Conservation (phyloP, 805 yeast genomes). For the Saturnispora ahearnii region DNA sequence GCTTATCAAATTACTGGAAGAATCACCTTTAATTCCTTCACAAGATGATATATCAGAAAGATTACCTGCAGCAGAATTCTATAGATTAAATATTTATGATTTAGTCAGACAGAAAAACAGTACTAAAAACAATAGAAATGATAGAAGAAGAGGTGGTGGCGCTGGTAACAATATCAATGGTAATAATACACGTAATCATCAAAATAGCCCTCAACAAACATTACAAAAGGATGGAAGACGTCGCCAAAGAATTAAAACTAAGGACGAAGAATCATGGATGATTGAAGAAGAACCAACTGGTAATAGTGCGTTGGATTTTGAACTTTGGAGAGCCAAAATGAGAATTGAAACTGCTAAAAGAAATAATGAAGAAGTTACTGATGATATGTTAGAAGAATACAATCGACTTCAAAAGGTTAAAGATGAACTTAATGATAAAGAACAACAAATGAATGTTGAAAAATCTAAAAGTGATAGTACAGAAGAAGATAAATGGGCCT, state of each 20-base stretch:
- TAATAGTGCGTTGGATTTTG: slow-evolving; percentile 48
- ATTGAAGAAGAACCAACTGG: slow-evolving; percentile 34
- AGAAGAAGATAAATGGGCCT: slow-evolving; percentile 9
- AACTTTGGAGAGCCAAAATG: slow-evolving; percentile 49
- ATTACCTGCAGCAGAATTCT: slow-evolving; percentile 42
- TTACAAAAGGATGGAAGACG: slow-evolving; percentile 9
- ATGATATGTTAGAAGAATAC: slow-evolving; percentile 10
- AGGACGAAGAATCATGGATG: slow-evolving; percentile 25
- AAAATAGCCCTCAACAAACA: neutral
- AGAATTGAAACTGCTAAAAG: slow-evolving; percentile 39
- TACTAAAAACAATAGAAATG: neutral
- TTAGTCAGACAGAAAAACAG: neutral
- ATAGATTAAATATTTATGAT: slow-evolving; percentile 30
- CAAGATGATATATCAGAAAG: slow-evolving; percentile 17
- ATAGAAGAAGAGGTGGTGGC: slow-evolving; percentile 3
- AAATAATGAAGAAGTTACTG: slow-evolving; percentile 33
- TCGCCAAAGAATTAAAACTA: slow-evolving; percentile 16
- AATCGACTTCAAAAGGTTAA: neutral
- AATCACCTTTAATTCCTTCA: slow-evolving; percentile 10
- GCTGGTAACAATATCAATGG: slow-evolving; percentile 12
- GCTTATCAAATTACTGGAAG: slow-evolving; percentile 3
- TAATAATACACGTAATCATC: slow-evolving; percentile 12
- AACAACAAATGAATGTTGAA: neutral
- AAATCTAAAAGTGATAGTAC: neutral
- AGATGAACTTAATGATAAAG: neutral